These are phyloP conservation scores for Sordariomycetes sp. DNA, from an alignment of 2,329 filamentous ascomycete species.

Conservation along the genomic window DNA sequence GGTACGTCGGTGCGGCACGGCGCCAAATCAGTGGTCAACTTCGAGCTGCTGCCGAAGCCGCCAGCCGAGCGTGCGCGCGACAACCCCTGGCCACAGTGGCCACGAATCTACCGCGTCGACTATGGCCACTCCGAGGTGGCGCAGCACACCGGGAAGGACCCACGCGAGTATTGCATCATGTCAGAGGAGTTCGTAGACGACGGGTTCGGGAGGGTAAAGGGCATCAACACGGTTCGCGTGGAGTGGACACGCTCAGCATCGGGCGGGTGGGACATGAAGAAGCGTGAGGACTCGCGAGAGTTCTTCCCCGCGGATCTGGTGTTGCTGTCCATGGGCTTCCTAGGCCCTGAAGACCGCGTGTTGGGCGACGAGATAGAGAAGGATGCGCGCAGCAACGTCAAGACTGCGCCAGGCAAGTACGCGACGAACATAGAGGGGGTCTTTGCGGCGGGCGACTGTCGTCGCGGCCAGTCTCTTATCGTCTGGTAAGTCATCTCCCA, in stretches of 20 bases:
- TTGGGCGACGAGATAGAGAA: conserved; percentile 82
- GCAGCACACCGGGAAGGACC: conserved; percentile 91
- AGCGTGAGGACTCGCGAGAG: conserved; percentile 81
- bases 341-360: conserved; percentile 81
- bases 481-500: conserved; percentile 57
- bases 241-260: conserved; percentile 87
- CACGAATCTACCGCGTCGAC: conserved; percentile 94
- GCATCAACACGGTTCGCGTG: conserved; percentile 89
- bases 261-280: conserved; percentile 98
- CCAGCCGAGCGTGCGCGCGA: conserved; percentile 80
- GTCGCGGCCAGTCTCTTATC: conserved; percentile 87
- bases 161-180: conserved; percentile 96
- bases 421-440: conserved; percentile 77
- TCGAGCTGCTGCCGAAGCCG: conserved; percentile 87
- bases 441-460: conserved; percentile 90
- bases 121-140: conserved; percentile 94
- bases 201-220: conserved; percentile 76
- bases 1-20: conserved; percentile 92
- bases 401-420: conserved; percentile 81
- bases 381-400: conserved; percentile 88
- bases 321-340: conserved; percentile 91
- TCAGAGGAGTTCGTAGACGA: conserved; percentile 93
- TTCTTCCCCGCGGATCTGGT: conserved; percentile 96
- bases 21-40: conserved; percentile 92
- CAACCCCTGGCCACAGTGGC: conserved; percentile 98